These are phyloP conservation scores for Ascochyta rabiei DNA, from an alignment of 2,329 filamentous ascomycete species.

Conservation along the genomic window DNA sequence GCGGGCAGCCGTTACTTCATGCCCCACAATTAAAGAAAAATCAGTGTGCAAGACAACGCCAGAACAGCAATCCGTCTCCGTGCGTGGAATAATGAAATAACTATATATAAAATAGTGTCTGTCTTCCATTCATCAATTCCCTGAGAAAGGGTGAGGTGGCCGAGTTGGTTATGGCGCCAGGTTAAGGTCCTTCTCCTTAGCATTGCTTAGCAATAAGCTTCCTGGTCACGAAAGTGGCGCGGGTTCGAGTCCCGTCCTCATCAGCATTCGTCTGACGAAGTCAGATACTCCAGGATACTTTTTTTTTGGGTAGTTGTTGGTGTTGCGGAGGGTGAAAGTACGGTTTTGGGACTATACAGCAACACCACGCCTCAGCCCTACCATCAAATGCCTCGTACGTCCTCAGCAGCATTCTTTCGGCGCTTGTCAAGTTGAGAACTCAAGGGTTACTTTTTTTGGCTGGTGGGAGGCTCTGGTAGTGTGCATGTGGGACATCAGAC, in stretches of 20 bases:
- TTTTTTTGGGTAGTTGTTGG: no score
- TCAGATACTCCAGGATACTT: conserved; percentile 7
- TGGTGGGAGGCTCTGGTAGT: background rate
- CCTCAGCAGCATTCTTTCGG: conserved; percentile 15
- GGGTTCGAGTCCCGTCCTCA: conserved; percentile 20
- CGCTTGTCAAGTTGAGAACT: background rate
- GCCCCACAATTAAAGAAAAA: no score
- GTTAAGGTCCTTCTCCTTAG: conserved; percentile 17
- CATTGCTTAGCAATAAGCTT: conserved; percentile 17
- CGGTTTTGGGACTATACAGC: no score
- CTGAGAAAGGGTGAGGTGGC: conserved; percentile 11
- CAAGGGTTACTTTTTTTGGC: conserved; percentile 9
- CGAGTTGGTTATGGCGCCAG: conserved; percentile 21
- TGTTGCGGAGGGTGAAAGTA: no score
- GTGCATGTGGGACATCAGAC: background rate
- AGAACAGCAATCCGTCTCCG: no score
- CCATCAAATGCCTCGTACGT: background rate
- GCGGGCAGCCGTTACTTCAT: no score
- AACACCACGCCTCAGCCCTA: no score
- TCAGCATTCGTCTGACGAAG: conserved; percentile 10
- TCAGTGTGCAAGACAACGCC: no score
- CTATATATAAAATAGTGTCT: no score
- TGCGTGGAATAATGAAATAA: no score
- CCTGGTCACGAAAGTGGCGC: conserved; percentile 21
- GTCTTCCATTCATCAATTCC: conserved; percentile 6